Conservation (phyloP, 495 filamentous ascomycete genomes). For the Neurospora sp. region DNA sequence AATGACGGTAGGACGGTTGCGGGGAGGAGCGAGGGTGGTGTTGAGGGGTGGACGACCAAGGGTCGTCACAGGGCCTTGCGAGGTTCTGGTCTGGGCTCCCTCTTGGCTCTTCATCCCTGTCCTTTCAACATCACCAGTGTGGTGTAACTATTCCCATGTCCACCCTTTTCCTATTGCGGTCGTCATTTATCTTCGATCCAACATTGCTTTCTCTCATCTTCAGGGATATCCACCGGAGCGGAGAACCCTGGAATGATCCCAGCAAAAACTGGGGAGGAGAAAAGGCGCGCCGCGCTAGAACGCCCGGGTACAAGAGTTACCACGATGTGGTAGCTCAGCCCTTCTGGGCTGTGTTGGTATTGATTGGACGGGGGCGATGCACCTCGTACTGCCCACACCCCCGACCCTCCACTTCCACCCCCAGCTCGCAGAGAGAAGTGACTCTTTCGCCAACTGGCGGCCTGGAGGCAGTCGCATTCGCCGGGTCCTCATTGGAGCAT, state of each 20-base stretch:
- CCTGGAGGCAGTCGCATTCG: not conserved
- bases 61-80: not conserved
- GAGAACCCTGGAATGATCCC: not conserved
- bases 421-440: not conserved
- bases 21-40: not conserved
- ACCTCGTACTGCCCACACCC: not conserved
- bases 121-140: not conserved
- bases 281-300: not conserved
- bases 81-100: constrained; percentile 4
- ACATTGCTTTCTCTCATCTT: not conserved
- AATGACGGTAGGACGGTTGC: not conserved
- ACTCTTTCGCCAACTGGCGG: not conserved
- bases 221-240: not conserved
- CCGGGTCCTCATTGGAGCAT: not conserved
- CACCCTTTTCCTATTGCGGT: not conserved
- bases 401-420: not conserved
- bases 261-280: not conserved
- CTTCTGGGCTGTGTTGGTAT: not conserved
- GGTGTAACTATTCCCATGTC: not conserved
- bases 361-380: not conserved
- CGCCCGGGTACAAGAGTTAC: not conserved
- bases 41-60: not conserved
- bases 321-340: constrained; percentile 10
- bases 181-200: not conserved
- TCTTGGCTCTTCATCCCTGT: constrained; percentile 5